These are phyloP conservation scores for Boletus barrowsii DNA, from an alignment of 768 basidiomycete species.

Conservation along the genomic window DNA sequence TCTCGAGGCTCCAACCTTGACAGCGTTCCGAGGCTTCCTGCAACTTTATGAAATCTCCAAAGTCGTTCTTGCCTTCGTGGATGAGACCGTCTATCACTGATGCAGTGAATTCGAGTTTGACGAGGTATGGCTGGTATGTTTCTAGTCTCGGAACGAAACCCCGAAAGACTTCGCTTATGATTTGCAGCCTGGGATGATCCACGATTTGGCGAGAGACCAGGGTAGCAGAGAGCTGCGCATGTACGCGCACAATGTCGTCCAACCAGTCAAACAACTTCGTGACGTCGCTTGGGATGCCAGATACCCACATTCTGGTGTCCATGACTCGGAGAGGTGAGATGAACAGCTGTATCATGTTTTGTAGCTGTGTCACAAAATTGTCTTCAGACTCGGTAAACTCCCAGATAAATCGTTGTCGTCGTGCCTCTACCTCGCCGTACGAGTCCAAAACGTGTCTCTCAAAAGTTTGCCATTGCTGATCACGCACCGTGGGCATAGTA, in stretches of 20 bases:
- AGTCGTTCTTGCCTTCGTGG: slow-evolving; percentile 56
- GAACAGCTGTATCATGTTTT: slow-evolving; percentile 67
- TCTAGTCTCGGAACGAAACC: slow-evolving; percentile 66
- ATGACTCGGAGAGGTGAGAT: slow-evolving; percentile 74
- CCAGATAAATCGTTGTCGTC: slow-evolving; percentile 64
- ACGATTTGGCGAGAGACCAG: slow-evolving; percentile 42
- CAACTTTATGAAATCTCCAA: slow-evolving; percentile 81
- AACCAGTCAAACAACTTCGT: slow-evolving; percentile 82
- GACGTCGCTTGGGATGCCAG: slow-evolving; percentile 70
- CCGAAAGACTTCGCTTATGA: slow-evolving; percentile 57
- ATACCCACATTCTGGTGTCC: slow-evolving; percentile 71
- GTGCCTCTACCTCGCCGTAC: slow-evolving; percentile 51
- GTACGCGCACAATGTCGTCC: slow-evolving; percentile 81
- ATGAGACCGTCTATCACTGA: slow-evolving; percentile 49
- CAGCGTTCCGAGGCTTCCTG: slow-evolving; percentile 55
- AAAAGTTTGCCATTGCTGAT: slow-evolving; percentile 22
- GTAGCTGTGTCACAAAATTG: slow-evolving; percentile 62
- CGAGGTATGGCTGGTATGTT: slow-evolving; percentile 85
- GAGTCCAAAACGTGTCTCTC: slow-evolving; percentile 21
- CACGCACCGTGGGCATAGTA: slow-evolving; percentile 8
- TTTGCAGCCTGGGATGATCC: slow-evolving; percentile 44
- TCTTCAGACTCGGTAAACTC: slow-evolving; percentile 69
- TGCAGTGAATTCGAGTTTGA: slow-evolving; percentile 61
- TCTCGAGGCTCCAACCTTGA: slow-evolving; percentile 61
- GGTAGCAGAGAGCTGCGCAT: slow-evolving; percentile 55